Evolutionary conservation across 1,139 yeast genomes (phyloP), one percentile per base, ranked within the genome.

Genomic region (Waltiozyma sp.): DNA sequence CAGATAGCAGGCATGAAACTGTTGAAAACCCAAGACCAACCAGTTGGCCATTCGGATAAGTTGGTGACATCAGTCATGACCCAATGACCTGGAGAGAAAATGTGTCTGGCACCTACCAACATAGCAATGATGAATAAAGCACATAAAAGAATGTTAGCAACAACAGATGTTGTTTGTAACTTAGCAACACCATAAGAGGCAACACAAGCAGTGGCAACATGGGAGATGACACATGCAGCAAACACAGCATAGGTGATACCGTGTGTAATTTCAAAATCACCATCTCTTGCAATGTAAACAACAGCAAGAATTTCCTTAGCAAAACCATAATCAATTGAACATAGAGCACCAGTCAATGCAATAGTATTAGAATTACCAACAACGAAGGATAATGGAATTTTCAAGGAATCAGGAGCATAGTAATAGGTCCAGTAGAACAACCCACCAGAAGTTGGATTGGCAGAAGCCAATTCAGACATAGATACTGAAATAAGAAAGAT

Each of bases 391-490:
- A 73, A 53, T 15, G 70, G 66, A 26, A 64, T 60, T 53, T 66
- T 55, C 44, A 61, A 45, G 19, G 49, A 51, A 38, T 61, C 63
- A 3, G 77, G 79, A 7, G 80, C 69, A 49, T 70, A 72, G 53
- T 68, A 64, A 49, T 61, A 69, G 10, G 77, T 71, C 77, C 73
- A 72, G 38, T 63, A 78, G 59, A 78, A 80, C 55, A 80, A 65
- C 6, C 87, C 88, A 45, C 88, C 87, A 26, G 80, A 71, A 4
- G 88, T 80, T 41, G 88, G 87, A 57, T 77, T 76, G 19, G 84
- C 73, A 36, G 80, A 72, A 1, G 83, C 82, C 44, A 79, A 63
- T 50, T 79, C 79, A 9, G 85, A 73, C 68, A 80, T 78, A 43
- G 65, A 59, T 26, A 69, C 51, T 37, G 66, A 62, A 43, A 62